A percentile compares a stretch with the other conserved stretches of the same genome.
Evolutionary conservation across 371 early-diverging fungal species (phyloP).

Genomic region (Mucor saturninus): DNA sequence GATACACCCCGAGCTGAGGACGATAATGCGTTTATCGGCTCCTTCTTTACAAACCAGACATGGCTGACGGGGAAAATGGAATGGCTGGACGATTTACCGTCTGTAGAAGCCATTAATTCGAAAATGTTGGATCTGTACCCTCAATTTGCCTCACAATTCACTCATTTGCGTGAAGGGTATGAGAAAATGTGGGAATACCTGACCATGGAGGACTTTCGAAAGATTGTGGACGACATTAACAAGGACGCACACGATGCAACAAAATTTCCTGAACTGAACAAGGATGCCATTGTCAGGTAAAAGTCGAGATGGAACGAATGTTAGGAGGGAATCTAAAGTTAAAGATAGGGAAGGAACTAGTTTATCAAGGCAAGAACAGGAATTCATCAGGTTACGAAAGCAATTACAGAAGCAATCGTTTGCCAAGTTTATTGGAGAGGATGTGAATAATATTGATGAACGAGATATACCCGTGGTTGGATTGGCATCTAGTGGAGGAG

Average conservation of each 20-base stretch:
- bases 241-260: slow-evolving; percentile 20
- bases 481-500: slow-evolving; percentile 75
- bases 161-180: slow-evolving; percentile 33
- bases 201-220: slow-evolving; percentile 44
- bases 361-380: slow-evolving; percentile 51
- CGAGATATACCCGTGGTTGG: slow-evolving; percentile 71
- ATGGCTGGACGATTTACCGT: slow-evolving; percentile 21
- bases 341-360: slow-evolving; percentile 33
- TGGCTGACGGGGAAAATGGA: slow-evolving; percentile 22
- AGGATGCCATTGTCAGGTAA: slow-evolving; percentile 41
- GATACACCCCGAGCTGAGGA: not conserved
- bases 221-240: slow-evolving; percentile 33
- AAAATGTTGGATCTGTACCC: slow-evolving; percentile 35
- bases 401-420: slow-evolving; percentile 56
- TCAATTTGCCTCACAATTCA: slow-evolving; percentile 29
- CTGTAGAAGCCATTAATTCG: slow-evolving; percentile 28
- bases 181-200: slow-evolving; percentile 40
- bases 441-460: slow-evolving; percentile 53
- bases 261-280: slow-evolving; percentile 35
- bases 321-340: slow-evolving; percentile 14
- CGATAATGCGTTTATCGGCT: slow-evolving; percentile 21
- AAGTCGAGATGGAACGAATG: slow-evolving; percentile 6
- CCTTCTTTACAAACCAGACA: slow-evolving; percentile 18
- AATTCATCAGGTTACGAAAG: slow-evolving; percentile 52
- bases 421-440: slow-evolving; percentile 70